Percentiles rank a stretch among this genome's conserved stretches.
Conservation (phyloP, 2,329 filamentous ascomycete genomes). For the Fusarium dlaminii region DNA sequence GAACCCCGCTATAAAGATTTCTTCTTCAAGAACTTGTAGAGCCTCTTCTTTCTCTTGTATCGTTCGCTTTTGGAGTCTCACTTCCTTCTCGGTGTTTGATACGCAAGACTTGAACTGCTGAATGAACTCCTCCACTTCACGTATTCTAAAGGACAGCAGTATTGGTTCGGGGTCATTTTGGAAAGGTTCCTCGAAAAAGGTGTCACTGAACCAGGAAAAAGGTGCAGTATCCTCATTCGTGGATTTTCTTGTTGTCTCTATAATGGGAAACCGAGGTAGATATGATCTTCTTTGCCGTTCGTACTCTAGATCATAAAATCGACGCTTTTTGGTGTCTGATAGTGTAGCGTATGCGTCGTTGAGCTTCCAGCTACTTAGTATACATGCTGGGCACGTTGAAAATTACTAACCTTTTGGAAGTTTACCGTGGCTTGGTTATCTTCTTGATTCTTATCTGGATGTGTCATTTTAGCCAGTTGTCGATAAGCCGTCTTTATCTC, state of each 20-base stretch:
- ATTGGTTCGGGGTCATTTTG: background rate
- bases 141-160: background rate
- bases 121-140: background rate
- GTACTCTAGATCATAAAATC: background rate
- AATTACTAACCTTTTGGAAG: background rate
- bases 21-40: background rate
- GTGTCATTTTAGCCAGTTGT: background rate
- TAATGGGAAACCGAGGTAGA: too few species aligned
- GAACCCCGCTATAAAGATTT: background rate
- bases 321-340: background rate
- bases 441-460: background rate
- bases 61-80: background rate
- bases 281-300: too few species aligned
- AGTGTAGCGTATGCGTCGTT: background rate
- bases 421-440: background rate
- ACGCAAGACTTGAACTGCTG: background rate
- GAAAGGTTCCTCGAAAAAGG: background rate
- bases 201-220: fast-evolving
- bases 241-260: background rate
- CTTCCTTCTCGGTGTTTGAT: fast-evolving
- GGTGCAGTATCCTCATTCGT: background rate
- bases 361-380: background rate
- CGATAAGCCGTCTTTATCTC: background rate
- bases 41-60: background rate
- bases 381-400: background rate